Conservation (phyloP, 129 eudicot species). For the Lactuca sativa region DNA sequence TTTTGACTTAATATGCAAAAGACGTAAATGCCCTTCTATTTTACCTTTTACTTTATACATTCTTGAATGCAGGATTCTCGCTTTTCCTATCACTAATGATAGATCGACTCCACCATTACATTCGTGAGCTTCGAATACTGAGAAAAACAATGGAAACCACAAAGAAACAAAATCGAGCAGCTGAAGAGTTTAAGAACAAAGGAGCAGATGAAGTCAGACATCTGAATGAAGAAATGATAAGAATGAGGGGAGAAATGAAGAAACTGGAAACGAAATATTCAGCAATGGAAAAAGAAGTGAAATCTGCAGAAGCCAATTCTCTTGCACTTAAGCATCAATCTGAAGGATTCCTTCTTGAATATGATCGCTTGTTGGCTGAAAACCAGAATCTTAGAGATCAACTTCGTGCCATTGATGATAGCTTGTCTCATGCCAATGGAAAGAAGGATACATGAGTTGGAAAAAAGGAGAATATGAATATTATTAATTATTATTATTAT, state of each 20-base stretch:
- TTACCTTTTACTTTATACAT: not conserved
- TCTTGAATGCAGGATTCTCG: slow-evolving; percentile 49
- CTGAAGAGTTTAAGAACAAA: slow-evolving; percentile 57
- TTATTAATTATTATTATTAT: not conserved
- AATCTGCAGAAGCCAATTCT: slow-evolving; percentile 59
- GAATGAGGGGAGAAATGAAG: slow-evolving; percentile 39
- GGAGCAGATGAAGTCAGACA: slow-evolving; percentile 51
- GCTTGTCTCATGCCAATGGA: slow-evolving; percentile 45
- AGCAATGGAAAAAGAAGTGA: slow-evolving; percentile 53
- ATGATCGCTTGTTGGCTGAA: slow-evolving; percentile 50
- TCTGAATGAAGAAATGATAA: slow-evolving; percentile 47
- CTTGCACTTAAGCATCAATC: slow-evolving; percentile 67
- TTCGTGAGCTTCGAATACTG: slow-evolving; percentile 59
- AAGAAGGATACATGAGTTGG: slow-evolving; percentile 57
- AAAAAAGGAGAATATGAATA: not conserved
- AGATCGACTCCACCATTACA: slow-evolving; percentile 74
- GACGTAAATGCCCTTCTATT: not conserved
- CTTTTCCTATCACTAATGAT: slow-evolving; percentile 69
- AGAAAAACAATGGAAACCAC: slow-evolving; percentile 60
- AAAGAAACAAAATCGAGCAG: slow-evolving; percentile 60
- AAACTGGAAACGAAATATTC: slow-evolving; percentile 49
- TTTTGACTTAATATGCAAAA: not conserved
- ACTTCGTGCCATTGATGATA: slow-evolving; percentile 46
- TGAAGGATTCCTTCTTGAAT: slow-evolving; percentile 62
- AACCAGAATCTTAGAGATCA: slow-evolving; percentile 48